Evolutionary conservation across 225 moss, liverwort and hornwort species (phyloP).

Genomic region (Anthoceros angustus): DNA sequence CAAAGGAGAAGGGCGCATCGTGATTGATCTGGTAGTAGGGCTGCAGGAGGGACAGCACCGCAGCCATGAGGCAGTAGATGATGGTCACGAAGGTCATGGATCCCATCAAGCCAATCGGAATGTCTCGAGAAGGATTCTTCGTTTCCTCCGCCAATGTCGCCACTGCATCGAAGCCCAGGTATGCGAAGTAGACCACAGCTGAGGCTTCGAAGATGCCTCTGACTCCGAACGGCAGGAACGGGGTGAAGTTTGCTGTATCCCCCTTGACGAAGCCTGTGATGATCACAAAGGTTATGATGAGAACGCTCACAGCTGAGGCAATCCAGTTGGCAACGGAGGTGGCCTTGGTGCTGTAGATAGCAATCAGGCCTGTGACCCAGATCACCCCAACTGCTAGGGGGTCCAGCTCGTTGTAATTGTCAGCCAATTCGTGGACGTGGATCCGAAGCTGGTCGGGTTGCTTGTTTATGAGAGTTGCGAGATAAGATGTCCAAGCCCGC

Average conservation of each 20-base stretch:
- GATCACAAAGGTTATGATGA: constrained; percentile 40
- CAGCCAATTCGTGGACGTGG: constrained; percentile 6
- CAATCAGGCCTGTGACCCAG: constrained; percentile 17
- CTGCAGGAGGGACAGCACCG: constrained; percentile 61
- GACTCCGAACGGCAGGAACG: constrained; percentile 31
- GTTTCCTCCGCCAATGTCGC: constrained; percentile 27
- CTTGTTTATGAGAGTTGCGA: constrained; percentile 28
- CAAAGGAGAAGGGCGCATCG: constrained; percentile 49
- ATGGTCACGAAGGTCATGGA: constrained; percentile 2
- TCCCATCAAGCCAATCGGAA: constrained; percentile 5
- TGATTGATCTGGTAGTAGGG: constrained; percentile 26
- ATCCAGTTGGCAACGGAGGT: constrained; percentile 47
- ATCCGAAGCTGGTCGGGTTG: constrained; percentile 22
- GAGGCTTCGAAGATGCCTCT: constrained; percentile 30
- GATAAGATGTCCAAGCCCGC: constrained; percentile 40
- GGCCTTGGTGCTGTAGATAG: constrained; percentile 40
- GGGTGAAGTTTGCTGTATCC: constrained; percentile 16
- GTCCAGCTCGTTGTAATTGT: constrained; percentile 12
- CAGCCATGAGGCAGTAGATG: constrained; percentile 53
- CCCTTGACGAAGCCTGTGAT: constrained; percentile 36
- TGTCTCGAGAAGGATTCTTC: constrained; percentile 10
- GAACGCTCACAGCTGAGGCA: constrained; percentile 24
- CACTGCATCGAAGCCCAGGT: constrained; percentile 37
- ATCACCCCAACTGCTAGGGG: constrained; percentile 15
- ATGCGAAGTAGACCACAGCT: constrained; percentile 42